phyloP scores from a whole-genome alignment of 805 yeast species.

The Debaryomyces maramus region DNA sequence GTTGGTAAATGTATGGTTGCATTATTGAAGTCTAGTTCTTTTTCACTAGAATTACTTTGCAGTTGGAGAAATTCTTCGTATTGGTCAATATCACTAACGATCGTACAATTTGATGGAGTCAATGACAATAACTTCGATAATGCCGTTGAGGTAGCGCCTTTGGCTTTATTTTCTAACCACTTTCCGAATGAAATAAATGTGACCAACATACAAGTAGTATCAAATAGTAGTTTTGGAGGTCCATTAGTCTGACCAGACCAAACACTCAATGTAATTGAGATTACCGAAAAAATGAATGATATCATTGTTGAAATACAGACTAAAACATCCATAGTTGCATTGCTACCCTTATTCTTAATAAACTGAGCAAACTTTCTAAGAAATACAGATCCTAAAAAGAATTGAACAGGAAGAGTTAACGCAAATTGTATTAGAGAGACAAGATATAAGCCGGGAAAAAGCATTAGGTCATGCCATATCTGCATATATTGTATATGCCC shows the following conservation, averaged over 20 bases:
- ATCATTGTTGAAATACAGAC: conserved; percentile 80
- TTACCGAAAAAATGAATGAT: conserved; percentile 72
- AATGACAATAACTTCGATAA: conserved; percentile 76
- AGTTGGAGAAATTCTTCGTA: conserved; percentile 18
- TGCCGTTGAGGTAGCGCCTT: conserved; percentile 90
- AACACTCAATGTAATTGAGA: conserved; percentile 55
- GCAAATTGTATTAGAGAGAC: conserved; percentile 62
- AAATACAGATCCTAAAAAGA: conserved; percentile 66
- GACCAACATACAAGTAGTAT: conserved; percentile 82
- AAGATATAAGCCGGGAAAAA: conserved; percentile 63
- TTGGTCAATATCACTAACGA: conserved; percentile 46
- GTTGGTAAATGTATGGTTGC: conserved; percentile 32
- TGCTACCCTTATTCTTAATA: conserved; percentile 54
- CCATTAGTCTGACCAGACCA: conserved; percentile 35
- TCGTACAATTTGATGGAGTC: conserved; percentile 73
- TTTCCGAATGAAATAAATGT: conserved; percentile 87
- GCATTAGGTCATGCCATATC: conserved; percentile 28
- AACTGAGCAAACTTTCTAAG: conserved; percentile 65
- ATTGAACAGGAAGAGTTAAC: conserved; percentile 60
- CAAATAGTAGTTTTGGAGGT: conserved; percentile 76
- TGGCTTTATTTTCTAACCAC: conserved; percentile 86
- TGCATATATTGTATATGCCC: conserved; percentile 46
- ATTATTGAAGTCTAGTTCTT: conserved; percentile 7
- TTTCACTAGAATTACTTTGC: conserved; percentile 4
- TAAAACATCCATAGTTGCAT: conserved; percentile 87